Evolutionary conservation across 148 eudicot genomes (phyloP).

Genomic region (Oxyria digyna): DNA sequence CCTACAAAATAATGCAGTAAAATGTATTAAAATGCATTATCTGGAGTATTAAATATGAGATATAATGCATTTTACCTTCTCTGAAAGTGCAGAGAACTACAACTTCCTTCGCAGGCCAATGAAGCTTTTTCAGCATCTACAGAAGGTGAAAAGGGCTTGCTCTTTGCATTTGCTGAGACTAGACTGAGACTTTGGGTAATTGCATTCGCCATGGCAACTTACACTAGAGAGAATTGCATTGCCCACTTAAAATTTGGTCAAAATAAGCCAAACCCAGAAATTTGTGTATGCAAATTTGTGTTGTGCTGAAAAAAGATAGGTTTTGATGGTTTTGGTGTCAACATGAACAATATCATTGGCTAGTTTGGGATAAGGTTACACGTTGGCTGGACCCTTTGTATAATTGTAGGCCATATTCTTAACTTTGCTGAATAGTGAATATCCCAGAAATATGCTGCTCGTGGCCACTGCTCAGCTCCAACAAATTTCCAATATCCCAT

Average conservation of each 20-base stretch:
- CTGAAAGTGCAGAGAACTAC: background rate
- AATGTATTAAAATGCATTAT: background rate
- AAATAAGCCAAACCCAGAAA: constrained; percentile 1
- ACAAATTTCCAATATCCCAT: background rate
- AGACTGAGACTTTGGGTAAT: background rate
- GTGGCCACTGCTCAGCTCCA: background rate
- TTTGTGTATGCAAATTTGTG: background rate
- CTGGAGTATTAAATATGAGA: too few relatives aligned
- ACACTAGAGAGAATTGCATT: background rate
- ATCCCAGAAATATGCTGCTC: background rate
- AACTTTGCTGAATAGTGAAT: background rate
- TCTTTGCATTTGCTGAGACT: background rate
- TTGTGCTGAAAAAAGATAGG: constrained; percentile 1
- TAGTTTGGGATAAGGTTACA: background rate
- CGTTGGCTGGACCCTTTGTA: background rate
- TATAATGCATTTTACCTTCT: background rate
- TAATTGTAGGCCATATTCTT: background rate
- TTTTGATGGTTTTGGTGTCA: background rate
- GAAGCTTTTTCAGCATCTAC: background rate
- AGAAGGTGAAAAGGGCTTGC: background rate
- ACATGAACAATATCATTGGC: background rate
- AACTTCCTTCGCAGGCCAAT: background rate
- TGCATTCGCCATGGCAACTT: constrained; percentile 2
- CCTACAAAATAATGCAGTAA: constrained; percentile 33
- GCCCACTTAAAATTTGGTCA: background rate